Percentiles rank a stretch among this genome's conserved stretches.
Conservation (phyloP, 495 filamentous ascomycete species). For the Podospora pseudoanserina region DNA sequence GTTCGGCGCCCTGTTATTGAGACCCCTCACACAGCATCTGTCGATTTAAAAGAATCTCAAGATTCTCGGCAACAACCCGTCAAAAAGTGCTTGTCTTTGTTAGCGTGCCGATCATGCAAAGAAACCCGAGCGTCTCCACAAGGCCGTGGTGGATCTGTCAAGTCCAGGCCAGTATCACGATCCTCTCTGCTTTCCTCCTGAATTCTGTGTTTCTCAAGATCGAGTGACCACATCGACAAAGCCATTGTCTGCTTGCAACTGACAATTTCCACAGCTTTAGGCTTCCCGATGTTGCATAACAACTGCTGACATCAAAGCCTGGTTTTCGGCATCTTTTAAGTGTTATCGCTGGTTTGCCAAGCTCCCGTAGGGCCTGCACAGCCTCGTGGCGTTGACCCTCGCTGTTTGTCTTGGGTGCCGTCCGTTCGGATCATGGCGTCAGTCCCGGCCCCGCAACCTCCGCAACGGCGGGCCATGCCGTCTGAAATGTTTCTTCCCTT, state of each 20-base stretch:
- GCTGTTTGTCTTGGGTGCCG: not conserved
- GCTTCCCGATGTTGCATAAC: not conserved
- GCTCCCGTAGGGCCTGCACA: conserved; percentile 5
- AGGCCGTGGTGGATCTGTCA: not conserved
- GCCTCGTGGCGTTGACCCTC: conserved; percentile 13
- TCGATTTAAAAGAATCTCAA: not conserved
- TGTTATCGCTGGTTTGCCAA: not conserved
- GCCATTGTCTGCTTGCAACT: not conserved
- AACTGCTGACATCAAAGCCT: not conserved
- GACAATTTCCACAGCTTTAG: not conserved
- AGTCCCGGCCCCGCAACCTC: not conserved
- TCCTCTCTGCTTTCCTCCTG: not conserved
- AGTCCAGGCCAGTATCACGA: not conserved
- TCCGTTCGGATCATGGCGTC: not conserved
- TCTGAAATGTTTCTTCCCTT: not conserved
- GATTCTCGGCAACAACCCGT: conserved; percentile 1
- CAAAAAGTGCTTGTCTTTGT: not conserved
- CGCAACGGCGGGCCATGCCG: not conserved
- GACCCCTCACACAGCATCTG: not conserved
- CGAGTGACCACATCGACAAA: not conserved
- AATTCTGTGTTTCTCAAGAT: not conserved
- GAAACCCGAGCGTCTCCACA: not conserved
- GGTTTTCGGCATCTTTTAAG: not conserved
- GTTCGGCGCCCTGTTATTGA: conserved; percentile 9
- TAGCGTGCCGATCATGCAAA: conserved; percentile 6